Conservation (phyloP, 257 asterid species). For the Eustoma russellianum region DNA sequence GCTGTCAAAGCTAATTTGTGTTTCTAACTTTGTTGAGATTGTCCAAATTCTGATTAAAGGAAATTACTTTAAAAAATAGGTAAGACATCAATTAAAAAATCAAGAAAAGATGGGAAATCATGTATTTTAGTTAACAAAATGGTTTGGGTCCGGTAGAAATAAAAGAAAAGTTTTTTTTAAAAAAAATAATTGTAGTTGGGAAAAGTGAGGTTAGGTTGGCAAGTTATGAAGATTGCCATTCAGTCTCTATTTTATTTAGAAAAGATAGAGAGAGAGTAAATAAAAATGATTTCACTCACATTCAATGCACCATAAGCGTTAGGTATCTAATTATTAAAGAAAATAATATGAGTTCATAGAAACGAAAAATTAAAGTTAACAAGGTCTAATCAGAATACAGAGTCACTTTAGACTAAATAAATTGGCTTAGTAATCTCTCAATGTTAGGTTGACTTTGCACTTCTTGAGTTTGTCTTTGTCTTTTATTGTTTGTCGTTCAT, state of each 20-base stretch:
- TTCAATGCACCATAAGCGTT: too few relatives aligned
- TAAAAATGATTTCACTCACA: background rate
- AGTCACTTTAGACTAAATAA: too few relatives aligned
- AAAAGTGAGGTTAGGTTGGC: conserved; percentile 97
- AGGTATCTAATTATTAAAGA: too few relatives aligned
- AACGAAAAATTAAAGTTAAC: too few relatives aligned
- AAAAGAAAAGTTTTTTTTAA: conserved; percentile 12
- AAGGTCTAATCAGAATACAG: too few relatives aligned
- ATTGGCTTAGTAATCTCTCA: too few relatives aligned
- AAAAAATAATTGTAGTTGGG: conserved; percentile 58
- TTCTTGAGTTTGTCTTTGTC: too few relatives aligned
- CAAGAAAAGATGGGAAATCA: conserved; percentile 41
- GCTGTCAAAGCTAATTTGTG: conserved; percentile 34
- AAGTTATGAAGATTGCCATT: conserved; percentile 19
- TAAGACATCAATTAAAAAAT: conserved; percentile 39
- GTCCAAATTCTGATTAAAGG: conserved; percentile 38
- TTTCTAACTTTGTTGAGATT: conserved; percentile 41
- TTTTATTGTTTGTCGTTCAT: too few relatives aligned
- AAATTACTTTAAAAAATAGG: conserved; percentile 25
- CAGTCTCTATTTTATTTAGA: background rate
- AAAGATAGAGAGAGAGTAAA: background rate
- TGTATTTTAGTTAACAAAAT: conserved; percentile 83
- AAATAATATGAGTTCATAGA: too few relatives aligned
- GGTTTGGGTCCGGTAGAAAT: conserved; percentile 61
- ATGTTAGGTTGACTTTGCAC: too few relatives aligned